phyloP scores from a whole-genome alignment of 352 stramenopile species.

The Phytophthora sp. region DNA sequence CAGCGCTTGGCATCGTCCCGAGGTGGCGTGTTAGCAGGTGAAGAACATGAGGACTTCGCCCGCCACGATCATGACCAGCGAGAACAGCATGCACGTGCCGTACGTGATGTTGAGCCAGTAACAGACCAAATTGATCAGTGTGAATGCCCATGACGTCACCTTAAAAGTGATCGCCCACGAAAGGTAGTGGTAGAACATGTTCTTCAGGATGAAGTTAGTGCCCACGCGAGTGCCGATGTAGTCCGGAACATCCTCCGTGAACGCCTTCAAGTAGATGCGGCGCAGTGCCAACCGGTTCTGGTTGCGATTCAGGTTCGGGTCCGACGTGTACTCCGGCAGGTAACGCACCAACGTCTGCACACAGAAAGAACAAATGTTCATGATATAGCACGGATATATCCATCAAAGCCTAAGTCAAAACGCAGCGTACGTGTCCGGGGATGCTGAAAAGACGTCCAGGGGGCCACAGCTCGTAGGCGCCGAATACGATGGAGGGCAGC shows the following conservation, averaged over 20 bases:
- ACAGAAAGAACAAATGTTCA: conserved; percentile 4
- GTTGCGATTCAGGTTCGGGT: conserved; percentile 78
- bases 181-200: conserved; percentile 68
- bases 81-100: conserved; percentile 66
- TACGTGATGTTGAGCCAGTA: conserved; percentile 61
- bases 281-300: conserved; percentile 82
- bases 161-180: conserved; percentile 80
- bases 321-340: conserved; percentile 70
- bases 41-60: conserved; percentile 81
- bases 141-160: conserved; percentile 52
- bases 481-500: conserved; percentile 76
- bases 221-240: conserved; percentile 60
- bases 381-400: conserved; percentile 46
- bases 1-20: conserved; percentile 21
- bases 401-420: conserved; percentile 15
- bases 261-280: conserved; percentile 79
- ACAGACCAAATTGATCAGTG: conserved; percentile 49
- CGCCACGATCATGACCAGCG: conserved; percentile 51
- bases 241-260: conserved; percentile 73
- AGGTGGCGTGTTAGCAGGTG: conserved; percentile 58
- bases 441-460: conserved; percentile 76
- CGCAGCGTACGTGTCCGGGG: conserved; percentile 60
- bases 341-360: conserved; percentile 74
- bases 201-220: conserved; percentile 63
- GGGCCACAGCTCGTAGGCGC: conserved; percentile 84